phyloP scores from a whole-genome alignment of 2,329 filamentous ascomycete genomes.

The Fragosphaeria purpurea region DNA sequence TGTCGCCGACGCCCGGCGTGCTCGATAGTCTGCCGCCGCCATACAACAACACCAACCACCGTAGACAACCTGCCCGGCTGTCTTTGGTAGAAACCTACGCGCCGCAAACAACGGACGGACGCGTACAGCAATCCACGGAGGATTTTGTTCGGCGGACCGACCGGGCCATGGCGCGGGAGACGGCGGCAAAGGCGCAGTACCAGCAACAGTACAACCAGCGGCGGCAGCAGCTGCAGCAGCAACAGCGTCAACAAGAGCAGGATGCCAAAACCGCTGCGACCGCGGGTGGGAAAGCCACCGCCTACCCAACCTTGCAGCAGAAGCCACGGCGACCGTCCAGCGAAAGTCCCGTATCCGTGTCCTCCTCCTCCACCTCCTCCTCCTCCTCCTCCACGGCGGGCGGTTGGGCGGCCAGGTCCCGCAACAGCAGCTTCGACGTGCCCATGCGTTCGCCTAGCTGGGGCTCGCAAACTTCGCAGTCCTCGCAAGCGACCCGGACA shows the following conservation, averaged over 20 bases:
- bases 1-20: too few species aligned
- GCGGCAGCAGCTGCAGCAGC: background rate
- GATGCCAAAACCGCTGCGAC: too few species aligned
- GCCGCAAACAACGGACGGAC: constrained; percentile 1
- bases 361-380: too few species aligned
- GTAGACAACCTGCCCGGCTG: background rate
- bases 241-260: background rate
- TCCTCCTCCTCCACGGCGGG: too few species aligned
- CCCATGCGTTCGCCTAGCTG: constrained; percentile 16
- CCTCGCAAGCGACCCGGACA: background rate
- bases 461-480: constrained; percentile 20
- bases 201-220: constrained; percentile 1
- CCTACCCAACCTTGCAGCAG: too few species aligned
- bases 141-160: constrained; percentile 20
- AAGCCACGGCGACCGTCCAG: background rate
- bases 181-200: constrained; percentile 12
- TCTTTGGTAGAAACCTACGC: constrained; percentile 2
- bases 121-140: constrained; percentile 12
- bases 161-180: constrained; percentile 9
- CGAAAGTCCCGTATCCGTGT: background rate
- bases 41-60: background rate
- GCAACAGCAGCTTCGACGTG: background rate
- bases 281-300: too few species aligned
- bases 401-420: background rate
- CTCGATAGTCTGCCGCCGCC: background rate